Evolutionary conservation across 2,329 filamentous ascomycete species (phyloP).

Genomic region (Magnaporthiopsis rhizophila): DNA sequence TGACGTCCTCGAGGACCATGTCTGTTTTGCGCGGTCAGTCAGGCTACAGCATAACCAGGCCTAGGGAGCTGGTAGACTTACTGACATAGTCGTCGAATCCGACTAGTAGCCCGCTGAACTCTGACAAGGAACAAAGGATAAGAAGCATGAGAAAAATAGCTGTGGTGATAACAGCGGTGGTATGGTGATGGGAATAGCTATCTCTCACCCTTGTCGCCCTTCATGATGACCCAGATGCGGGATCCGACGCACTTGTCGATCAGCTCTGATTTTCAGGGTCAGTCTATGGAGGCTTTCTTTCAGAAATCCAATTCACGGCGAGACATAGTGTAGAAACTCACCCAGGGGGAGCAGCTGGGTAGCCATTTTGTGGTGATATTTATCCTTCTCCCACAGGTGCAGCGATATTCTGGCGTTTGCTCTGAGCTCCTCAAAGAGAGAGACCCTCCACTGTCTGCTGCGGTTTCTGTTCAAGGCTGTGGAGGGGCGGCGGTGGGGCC

Average conservation of each 20-base stretch:
- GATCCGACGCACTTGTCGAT: constrained; percentile 99
- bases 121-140: constrained; percentile 35
- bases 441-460: not conserved
- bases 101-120: constrained; percentile 89
- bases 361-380: constrained; percentile 42
- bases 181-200: not conserved
- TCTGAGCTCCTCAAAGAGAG: not conserved
- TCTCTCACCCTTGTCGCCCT: constrained; percentile 84
- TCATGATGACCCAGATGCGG: constrained; percentile 98
- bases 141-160: not conserved
- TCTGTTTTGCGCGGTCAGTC: constrained; percentile 44
- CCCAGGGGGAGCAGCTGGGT: constrained; percentile 68
- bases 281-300: not conserved
- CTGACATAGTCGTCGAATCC: constrained; percentile 99
- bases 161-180: no score
- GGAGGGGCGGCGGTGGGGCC: no score
- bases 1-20: constrained; percentile 97
- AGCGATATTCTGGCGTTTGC: not conserved
- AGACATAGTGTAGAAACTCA: constrained; percentile 24
- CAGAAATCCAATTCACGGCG: not conserved
- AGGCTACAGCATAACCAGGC: constrained; percentile 9
- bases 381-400: not conserved
- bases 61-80: constrained; percentile 45
- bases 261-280: constrained; percentile 56
- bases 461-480: not conserved